Base-by-base conservation (phyloP, 129 eudicot species). In the Artemisia annua region DNA sequence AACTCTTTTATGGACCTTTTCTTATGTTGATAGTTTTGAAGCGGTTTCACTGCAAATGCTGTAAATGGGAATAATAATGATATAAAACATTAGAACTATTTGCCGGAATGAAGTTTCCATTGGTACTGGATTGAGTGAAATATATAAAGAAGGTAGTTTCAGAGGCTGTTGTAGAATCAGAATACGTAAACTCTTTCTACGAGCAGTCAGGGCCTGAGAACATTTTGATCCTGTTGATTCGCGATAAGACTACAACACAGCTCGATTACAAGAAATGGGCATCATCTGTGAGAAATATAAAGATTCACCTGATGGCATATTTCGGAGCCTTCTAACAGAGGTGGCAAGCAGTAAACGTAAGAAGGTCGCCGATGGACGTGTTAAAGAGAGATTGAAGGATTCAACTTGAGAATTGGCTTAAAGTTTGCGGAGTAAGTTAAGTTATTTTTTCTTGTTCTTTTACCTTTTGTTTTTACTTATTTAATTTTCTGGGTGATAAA, bases 161-260 rank as follows among this genome's bases (percentile, higher is more conserved):
- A 72, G 81, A 67, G 82, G 81, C 60, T 88, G 85, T 82, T 94
- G 85, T 88, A 4, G 98, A 80, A 79, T 86, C 43, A 81, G 98
- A 94, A 71, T 48, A 90, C 79, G 62, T 90, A 68, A 90, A 86
- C n/a, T 75, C 98, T n/a, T 94, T 75, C 75, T 94, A 8, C 56
- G 82, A 94, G 98, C 75, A 86, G 90, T 82, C 98, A 90, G n/a
- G n/a, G 73, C 96, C 98, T 13, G 98, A 94, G 61, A 94, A 87
- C 73, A 90, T 90, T 57, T 86, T 90, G 98, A 94, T 85, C 97
- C 98, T 3, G 96, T n/a, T 86, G 48, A 94, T 94, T 49, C 79
- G 97, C 35, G 65, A 79, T 87, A 94, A 81, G 85, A 86, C 50
- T 94, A 94, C 76, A 72, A 85, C 63, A 61, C 82, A 6, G n/a